phyloP scores from a whole-genome alignment of 257 asterid genomes.

The Gardenia jasminoides region DNA sequence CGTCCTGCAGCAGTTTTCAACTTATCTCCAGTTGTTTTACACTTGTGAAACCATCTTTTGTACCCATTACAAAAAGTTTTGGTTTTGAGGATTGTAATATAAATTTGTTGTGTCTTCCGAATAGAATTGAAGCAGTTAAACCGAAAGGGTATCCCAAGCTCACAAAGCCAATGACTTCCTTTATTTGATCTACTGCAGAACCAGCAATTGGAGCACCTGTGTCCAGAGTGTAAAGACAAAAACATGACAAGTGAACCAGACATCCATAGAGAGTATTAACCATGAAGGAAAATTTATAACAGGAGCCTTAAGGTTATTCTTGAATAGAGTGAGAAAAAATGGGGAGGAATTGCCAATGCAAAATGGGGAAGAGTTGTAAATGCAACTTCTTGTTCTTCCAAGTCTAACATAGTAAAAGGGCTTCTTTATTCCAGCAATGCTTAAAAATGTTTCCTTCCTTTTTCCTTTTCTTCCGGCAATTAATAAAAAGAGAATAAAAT shows the following conservation, averaged over 20 bases:
- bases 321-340: not conserved
- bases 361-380: too few relatives aligned
- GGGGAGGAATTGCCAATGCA: not conserved
- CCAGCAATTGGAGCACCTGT: constrained; percentile 83
- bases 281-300: not conserved
- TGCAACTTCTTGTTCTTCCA: not conserved
- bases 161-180: constrained; percentile 61
- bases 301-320: not conserved
- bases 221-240: not conserved
- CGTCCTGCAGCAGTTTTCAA: constrained; percentile 60
- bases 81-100: constrained; percentile 67
- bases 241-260: not conserved
- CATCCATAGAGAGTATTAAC: not conserved
- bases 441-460: not conserved
- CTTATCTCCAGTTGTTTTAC: constrained; percentile 74
- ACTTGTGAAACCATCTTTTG: constrained; percentile 81
- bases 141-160: constrained; percentile 85
- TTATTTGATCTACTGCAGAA: constrained; percentile 65
- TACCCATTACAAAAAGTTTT: constrained; percentile 84
- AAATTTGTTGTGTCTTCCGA: constrained; percentile 74
- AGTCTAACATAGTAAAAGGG: not conserved
- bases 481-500: not conserved
- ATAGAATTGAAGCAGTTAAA: constrained; percentile 65
- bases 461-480: not conserved
- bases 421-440: not conserved